Evolutionary conservation across 2,329 filamentous ascomycete species (phyloP).

Genomic region (Penicillium sp.): DNA sequence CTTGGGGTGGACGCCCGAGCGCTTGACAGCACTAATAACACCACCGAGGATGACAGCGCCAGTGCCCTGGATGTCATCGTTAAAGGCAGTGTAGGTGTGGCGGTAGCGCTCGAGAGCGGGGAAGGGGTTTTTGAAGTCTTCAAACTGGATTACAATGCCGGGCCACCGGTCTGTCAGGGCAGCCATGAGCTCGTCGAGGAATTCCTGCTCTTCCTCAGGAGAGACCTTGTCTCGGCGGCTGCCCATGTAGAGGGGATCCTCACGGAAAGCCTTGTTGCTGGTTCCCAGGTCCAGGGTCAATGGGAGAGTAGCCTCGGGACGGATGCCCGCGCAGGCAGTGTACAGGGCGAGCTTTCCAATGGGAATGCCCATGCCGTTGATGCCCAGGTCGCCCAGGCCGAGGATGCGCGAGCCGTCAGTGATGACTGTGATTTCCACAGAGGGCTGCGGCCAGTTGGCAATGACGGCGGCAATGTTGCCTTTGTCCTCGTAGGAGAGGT

Average conservation of each 20-base stretch:
- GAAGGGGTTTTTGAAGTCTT: conserved; percentile 98
- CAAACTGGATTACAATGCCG: conserved; percentile 80
- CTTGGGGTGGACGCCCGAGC: conserved; percentile 77
- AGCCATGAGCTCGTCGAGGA: conserved; percentile 96
- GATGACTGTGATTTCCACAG: conserved; percentile 93
- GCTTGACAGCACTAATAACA: conserved; percentile 71
- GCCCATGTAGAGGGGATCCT: conserved; percentile 90
- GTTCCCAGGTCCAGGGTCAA: conserved; percentile 62
- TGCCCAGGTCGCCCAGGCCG: conserved; percentile 88
- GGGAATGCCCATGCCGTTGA: conserved; percentile 97
- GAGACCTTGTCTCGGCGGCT: conserved; percentile 78
- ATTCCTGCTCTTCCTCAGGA: conserved; percentile 75
- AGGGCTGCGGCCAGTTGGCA: conserved; percentile 83
- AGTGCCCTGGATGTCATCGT: conserved; percentile 97
- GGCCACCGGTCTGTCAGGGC: conserved; percentile 76
- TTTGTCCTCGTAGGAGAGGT: conserved; percentile 91
- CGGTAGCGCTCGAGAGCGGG: conserved; percentile 87
- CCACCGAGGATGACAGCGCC: conserved; percentile 91
- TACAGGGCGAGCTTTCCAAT: conserved; percentile 96
- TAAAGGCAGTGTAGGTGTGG: conserved; percentile 89
- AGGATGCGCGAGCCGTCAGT: conserved; percentile 91
- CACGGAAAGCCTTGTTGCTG: conserved; percentile 58
- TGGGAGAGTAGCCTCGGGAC: conserved; percentile 66
- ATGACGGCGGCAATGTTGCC: conserved; percentile 86
- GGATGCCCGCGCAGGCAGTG: conserved; percentile 90